Evolutionary conservation across 225 moss, liverwort and hornwort genomes (phyloP).

Genomic region (Takakia lepidozioides): DNA sequence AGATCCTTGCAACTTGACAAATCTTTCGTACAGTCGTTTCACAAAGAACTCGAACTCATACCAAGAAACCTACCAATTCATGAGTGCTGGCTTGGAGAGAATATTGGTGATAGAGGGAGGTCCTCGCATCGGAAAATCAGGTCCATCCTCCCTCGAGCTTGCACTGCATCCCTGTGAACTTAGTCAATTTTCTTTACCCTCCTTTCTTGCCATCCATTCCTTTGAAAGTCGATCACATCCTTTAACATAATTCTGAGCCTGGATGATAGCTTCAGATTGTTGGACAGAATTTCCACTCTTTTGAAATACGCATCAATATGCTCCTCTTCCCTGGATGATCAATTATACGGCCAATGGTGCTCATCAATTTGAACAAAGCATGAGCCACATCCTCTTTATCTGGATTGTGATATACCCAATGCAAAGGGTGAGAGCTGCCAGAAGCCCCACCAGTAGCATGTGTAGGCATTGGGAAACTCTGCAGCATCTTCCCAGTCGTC

Average conservation of each 20-base stretch:
- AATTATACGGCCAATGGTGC: constrained; percentile 46
- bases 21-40: no score
- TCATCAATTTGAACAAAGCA: constrained; percentile 52
- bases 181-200: constrained; percentile 77
- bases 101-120: constrained; percentile 69
- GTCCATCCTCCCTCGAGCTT: constrained; percentile 60
- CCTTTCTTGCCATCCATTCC: constrained; percentile 38
- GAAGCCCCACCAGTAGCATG: constrained; percentile 18
- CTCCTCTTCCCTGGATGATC: constrained; percentile 45
- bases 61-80: constrained; percentile 56
- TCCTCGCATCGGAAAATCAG: constrained; percentile 69
- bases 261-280: constrained; percentile 39
- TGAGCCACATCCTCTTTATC: constrained; percentile 59
- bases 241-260: constrained; percentile 45
- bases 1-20: no score
- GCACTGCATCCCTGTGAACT: constrained; percentile 90
- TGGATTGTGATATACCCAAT: constrained; percentile 42
- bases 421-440: constrained; percentile 6
- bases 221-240: constrained; percentile 39
- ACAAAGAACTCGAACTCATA: no score
- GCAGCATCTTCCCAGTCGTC: constrained; percentile 99
- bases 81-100: constrained; percentile 42
- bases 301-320: constrained; percentile 46
- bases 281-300: constrained; percentile 30
- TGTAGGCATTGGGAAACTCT: constrained; percentile 70